Conservation (phyloP, 352 stramenopile genomes). For the Globisporangium cederbergense region DNA sequence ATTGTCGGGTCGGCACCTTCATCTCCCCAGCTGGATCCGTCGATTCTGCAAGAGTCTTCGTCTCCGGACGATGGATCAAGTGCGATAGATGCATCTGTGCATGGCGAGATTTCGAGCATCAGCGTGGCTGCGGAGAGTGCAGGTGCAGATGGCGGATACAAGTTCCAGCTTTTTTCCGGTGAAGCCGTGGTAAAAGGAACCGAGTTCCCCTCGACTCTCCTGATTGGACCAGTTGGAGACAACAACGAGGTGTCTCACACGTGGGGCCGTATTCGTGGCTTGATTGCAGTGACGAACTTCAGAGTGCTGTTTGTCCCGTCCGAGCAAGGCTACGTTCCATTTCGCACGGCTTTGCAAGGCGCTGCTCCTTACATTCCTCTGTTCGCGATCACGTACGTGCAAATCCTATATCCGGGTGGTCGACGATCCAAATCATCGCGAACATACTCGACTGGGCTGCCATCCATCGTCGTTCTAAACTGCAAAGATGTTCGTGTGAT, state of each 20-base stretch:
- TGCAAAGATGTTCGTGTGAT: constrained; percentile 81
- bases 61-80: constrained; percentile 20
- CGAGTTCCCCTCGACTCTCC: constrained; percentile 48
- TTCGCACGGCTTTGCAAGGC: constrained; percentile 32
- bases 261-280: constrained; percentile 65
- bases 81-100: neutral
- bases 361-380: constrained; percentile 68
- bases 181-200: constrained; percentile 40
- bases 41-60: constrained; percentile 20
- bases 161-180: constrained; percentile 24
- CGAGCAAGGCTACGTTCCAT: constrained; percentile 42
- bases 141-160: constrained; percentile 2
- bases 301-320: constrained; percentile 69
- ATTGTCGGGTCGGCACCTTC: constrained; percentile 18
- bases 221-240: constrained; percentile 61
- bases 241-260: constrained; percentile 49
- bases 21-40: constrained; percentile 21
- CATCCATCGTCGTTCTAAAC: constrained; percentile 55
- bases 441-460: constrained; percentile 44
- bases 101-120: neutral
- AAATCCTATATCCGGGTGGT: constrained; percentile 58
- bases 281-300: constrained; percentile 74
- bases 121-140: constrained; percentile 1
- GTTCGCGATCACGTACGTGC: constrained; percentile 60
- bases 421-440: constrained; percentile 51